Base-by-base conservation (phyloP, 495 filamentous ascomycete genomes). In the Schizothecium vesticola region DNA sequence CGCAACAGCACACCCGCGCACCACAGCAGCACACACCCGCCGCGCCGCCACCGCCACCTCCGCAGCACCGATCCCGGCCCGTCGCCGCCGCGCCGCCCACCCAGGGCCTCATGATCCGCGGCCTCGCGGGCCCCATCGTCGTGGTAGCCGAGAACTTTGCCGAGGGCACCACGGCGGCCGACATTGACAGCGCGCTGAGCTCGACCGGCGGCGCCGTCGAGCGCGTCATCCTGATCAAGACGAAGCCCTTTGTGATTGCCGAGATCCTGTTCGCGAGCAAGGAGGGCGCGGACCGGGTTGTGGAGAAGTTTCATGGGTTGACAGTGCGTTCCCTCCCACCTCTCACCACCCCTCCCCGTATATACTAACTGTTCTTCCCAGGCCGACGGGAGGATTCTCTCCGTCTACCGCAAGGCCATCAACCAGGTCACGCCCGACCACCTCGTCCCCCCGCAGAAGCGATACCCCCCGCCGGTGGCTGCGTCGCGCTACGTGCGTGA, bases 131-230 rank as follows among this genome's bases (percentile, higher is more conserved):
- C 0, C 92, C 93, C 0, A 95, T 88, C 72, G 85, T 89, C n/a
- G 91, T 98, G 13, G 83, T 93, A 63, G 94, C 90, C 1, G 87
- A 89, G 76, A 98, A 98, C 79, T 94, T 99, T 71, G 93, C 93
- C 3, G 89, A 89, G 3, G 95, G 95, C 51, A 99, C 95, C 3
- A 97, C 95, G 4, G 92, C 92, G 2, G 94, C 92, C 51, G 95
- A 99, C 76, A 96, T 98, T 61, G 92, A 97, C 79, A 88, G 90
- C 67, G 93, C 92, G 57, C 85, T 97, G 81, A 86, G 86, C 56
- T 88, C 90, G 2, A 78, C 90, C 3, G 89, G 88, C 1, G 91
- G 92, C 31, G 80, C 88, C 64, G 87, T 96, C 67, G 74, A 85
- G 31, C 87, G 85, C 69, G 97, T 94, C 77, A 86, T 84, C 55